Conservation (phyloP, 148 eudicot species). For the Amaranthus hypochondriacus region DNA sequence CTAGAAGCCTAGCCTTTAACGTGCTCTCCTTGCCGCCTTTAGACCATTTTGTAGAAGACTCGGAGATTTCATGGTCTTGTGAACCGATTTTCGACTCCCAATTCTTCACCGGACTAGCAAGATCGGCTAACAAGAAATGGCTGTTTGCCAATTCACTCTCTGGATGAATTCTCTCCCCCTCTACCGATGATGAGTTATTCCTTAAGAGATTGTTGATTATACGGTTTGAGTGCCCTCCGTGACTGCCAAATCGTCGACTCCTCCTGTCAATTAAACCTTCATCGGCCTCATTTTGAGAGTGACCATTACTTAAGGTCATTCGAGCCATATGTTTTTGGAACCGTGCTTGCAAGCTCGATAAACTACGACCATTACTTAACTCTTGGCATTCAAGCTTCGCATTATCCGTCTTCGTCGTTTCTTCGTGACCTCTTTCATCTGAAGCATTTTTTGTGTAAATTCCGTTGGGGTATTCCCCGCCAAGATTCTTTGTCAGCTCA, state of each 20-base stretch:
- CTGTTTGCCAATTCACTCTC: constrained; percentile 31
- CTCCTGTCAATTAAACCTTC: constrained; percentile 27
- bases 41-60: constrained; percentile 38
- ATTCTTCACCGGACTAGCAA: constrained; percentile 53
- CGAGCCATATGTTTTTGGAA: constrained; percentile 39
- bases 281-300: constrained; percentile 24
- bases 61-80: constrained; percentile 38
- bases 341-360: constrained; percentile 37
- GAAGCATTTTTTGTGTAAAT: constrained; percentile 16
- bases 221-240: constrained; percentile 28
- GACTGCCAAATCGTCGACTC: constrained; percentile 34
- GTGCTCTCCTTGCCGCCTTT: constrained; percentile 46
- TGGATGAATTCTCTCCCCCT: constrained; percentile 36
- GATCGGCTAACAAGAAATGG: constrained; percentile 35
- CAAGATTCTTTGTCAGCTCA: constrained; percentile 34
- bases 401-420: constrained; percentile 17
- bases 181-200: constrained; percentile 44
- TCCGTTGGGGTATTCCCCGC: constrained; percentile 24
- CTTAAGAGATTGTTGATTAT: constrained; percentile 28
- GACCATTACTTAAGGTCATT: constrained; percentile 22
- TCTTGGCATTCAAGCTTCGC: constrained; percentile 27
- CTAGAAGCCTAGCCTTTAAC: constrained; percentile 74
- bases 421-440: constrained; percentile 19
- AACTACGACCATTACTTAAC: constrained; percentile 21
- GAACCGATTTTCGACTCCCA: constrained; percentile 48